Conservation (phyloP, 306 rosid genomes). For the Inga leiocalycina region DNA sequence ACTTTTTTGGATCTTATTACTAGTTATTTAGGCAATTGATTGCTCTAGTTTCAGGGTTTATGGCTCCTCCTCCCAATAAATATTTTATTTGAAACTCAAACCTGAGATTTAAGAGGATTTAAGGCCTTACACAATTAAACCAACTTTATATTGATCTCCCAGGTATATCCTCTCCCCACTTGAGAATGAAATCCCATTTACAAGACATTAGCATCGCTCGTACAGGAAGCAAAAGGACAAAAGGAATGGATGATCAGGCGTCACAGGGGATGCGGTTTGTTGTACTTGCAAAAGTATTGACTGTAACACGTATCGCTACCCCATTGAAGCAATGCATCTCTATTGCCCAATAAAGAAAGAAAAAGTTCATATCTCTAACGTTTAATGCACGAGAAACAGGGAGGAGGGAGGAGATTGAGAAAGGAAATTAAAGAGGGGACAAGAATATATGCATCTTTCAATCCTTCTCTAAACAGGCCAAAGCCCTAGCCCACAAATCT, state of each 20-base stretch:
- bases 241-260: neutral
- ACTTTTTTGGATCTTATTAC: too few relatives aligned
- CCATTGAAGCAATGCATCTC: neutral
- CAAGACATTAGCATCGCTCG: neutral
- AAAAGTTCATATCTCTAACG: conserved; percentile 8
- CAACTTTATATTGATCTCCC: too few relatives aligned
- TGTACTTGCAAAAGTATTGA: neutral
- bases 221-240: neutral
- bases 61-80: too few relatives aligned
- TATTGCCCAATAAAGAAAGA: neutral
- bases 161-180: neutral
- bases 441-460: conserved; percentile 39
- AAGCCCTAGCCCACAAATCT: conserved; percentile 29
- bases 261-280: neutral
- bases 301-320: neutral
- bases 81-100: too few relatives aligned
- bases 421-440: conserved; percentile 11
- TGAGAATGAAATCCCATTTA: neutral
- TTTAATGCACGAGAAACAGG: conserved; percentile 6
- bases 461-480: neutral
- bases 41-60: too few relatives aligned
- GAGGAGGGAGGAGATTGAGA: conserved; percentile 2
- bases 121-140: too few relatives aligned
- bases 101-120: too few relatives aligned
- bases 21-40: too few relatives aligned